A percentile compares a stretch with the other conserved stretches of the same genome.
Evolutionary conservation across 2,329 filamentous ascomycete genomes (phyloP).

Genomic region (Diaporthe citrichinensis): DNA sequence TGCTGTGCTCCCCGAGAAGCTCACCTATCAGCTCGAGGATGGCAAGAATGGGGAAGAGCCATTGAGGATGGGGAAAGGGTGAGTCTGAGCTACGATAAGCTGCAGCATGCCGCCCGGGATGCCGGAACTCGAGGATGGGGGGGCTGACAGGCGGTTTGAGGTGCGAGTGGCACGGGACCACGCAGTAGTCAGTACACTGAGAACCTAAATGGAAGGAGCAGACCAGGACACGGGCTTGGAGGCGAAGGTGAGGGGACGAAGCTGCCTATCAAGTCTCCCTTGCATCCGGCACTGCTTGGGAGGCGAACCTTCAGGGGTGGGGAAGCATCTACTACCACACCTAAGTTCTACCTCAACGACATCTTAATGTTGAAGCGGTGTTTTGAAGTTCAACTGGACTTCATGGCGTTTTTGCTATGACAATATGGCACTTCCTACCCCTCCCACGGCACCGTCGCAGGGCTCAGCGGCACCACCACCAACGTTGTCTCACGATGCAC

Average conservation of each 20-base stretch:
- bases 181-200: background rate
- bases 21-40: background rate
- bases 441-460: background rate
- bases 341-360: background rate
- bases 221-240: background rate
- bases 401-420: background rate
- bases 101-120: background rate
- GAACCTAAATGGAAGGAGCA: background rate
- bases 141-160: background rate
- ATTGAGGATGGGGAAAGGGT: background rate
- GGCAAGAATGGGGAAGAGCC: slow-evolving; percentile 12
- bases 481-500: background rate
- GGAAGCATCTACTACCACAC: background rate
- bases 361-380: background rate
- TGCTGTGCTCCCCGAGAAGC: too few species aligned
- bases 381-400: background rate
- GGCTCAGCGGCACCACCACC: background rate
- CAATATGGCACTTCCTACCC: slow-evolving; percentile 6
- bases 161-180: background rate
- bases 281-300: slow-evolving; percentile 23
- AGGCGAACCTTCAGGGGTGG: slow-evolving; percentile 15
- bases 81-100: background rate
- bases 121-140: slow-evolving; percentile 11
- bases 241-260: slow-evolving; percentile 24
- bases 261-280: slow-evolving; percentile 30